Percentiles rank a stretch among this genome's conserved stretches.
Evolutionary conservation across 1,284 basidiomycete genomes (phyloP).

Genomic region (Ustilago tritici): DNA sequence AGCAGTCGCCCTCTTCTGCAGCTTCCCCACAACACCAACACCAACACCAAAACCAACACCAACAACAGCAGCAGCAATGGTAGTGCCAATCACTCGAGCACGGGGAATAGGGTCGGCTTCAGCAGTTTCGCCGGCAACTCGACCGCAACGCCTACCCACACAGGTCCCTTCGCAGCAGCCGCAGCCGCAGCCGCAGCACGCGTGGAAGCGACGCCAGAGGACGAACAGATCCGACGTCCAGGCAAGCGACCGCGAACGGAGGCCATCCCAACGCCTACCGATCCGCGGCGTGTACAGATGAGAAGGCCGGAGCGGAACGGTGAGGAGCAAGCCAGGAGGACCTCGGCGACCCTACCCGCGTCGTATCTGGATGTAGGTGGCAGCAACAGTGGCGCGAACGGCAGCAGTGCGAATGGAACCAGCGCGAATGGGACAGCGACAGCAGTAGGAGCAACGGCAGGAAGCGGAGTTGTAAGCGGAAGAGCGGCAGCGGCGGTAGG

Average conservation of each 20-base stretch:
- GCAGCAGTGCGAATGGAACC: constrained; percentile 15
- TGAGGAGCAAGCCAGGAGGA: background rate
- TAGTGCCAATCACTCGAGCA: constrained; percentile 1
- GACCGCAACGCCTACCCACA: constrained; percentile 24
- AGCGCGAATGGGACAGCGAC: background rate
- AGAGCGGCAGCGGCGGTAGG: constrained; percentile 4
- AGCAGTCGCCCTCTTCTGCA: background rate
- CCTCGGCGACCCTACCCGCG: constrained; percentile 12
- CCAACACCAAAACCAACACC: constrained; percentile 7
- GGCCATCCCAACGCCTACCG: constrained; percentile 13
- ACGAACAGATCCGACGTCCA: constrained; percentile 47
- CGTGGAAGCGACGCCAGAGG: constrained; percentile 39
- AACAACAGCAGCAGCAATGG: constrained; percentile 3
- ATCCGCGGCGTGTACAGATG: constrained; percentile 14
- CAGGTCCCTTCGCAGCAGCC: constrained; percentile 15
- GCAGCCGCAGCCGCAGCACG: constrained; percentile 6
- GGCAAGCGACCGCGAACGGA: constrained; percentile 36
- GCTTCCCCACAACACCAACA: background rate
- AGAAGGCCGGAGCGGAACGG: background rate
- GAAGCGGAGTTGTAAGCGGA: constrained; percentile 2
- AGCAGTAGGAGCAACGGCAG: constrained; percentile 4
- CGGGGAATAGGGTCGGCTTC: constrained; percentile 8
- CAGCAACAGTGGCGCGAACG: constrained; percentile 7
- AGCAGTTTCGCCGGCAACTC: constrained; percentile 10
- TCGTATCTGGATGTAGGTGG: constrained; percentile 27